Base-by-base conservation (phyloP, 1,284 basidiomycete species). In the Pseudozyma tsukubaensis region DNA sequence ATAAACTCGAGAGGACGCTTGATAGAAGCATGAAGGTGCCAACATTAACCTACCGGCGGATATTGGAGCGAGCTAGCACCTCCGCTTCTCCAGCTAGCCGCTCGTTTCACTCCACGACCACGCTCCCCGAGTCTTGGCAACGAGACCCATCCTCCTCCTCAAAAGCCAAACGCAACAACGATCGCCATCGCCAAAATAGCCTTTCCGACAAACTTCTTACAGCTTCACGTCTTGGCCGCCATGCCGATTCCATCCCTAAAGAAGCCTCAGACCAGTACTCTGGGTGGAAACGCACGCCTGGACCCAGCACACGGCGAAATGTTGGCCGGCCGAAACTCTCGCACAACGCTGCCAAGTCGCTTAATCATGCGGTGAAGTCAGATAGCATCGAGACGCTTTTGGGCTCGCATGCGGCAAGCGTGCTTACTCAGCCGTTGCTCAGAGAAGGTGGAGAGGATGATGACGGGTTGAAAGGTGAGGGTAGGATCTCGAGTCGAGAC, bases 251-350 rank as follows among this genome's bases (percentile, higher is more conserved):
- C 8, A 61, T 69, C 44, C 11, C 44, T 24, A 66, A 66, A 42
- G 19, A 50, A 10, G 24, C 16, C 3, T 70, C 67, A 0, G 63
- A 71, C 34, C 50, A 32, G 6, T 70, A 53, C 36, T 70, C 72
- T 0, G 72, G 67, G 0, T 75, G 72, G 72, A 67, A 64, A 34
- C 59, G 10, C 12, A 71, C 72, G 1, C 67, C 63, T 0, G 72
- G 72, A 4, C 67, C 67, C 2, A 71, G 67, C 45, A 57, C 45
- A 6, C 55, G 59, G 4, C 55, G 67, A n/a, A 66, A 67, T 24
- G 56, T 58, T 0, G 72, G 62, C 3, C 53, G 56, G 4, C 67
- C 59, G 2, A 56, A 53, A 18, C 57, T 68, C 13, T 73, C 71
- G 4, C 60, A 21, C 36, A 56, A 67, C 14, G 63, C 72, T 1